phyloP scores from a whole-genome alignment of 2,329 filamentous ascomycete genomes.

The Pestalotiopsis sp. region DNA sequence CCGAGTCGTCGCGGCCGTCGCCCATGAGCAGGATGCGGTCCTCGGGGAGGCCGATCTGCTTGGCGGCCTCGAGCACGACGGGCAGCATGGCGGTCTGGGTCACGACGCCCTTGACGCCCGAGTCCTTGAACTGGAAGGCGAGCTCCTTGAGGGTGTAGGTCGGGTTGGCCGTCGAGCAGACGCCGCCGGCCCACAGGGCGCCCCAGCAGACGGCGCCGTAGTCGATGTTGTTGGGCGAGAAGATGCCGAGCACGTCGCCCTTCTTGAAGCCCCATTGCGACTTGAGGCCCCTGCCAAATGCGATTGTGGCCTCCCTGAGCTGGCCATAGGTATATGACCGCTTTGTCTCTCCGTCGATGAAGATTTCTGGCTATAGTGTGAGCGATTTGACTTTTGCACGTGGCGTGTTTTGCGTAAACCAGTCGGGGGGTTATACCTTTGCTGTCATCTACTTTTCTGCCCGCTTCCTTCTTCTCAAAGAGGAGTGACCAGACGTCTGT shows the following conservation, averaged over 20 bases:
- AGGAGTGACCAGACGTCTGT: constrained; percentile 78
- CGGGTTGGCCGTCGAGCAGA: constrained; percentile 84
- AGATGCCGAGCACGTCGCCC: constrained; percentile 80
- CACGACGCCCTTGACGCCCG: constrained; percentile 70
- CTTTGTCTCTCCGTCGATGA: constrained; percentile 71
- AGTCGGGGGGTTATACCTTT: constrained; percentile 56
- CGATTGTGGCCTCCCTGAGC: constrained; percentile 62
- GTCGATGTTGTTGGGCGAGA: constrained; percentile 84
- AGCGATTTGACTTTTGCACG: constrained; percentile 4
- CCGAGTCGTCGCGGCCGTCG: constrained; percentile 59
- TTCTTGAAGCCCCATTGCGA: constrained; percentile 76
- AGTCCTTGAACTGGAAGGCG: constrained; percentile 79
- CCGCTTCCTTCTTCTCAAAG: constrained; percentile 67
- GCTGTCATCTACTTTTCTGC: constrained; percentile 60
- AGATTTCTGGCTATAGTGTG: constrained; percentile 60
- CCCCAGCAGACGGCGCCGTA: constrained; percentile 77
- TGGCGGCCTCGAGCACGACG: constrained; percentile 66
- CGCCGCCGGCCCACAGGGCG: constrained; percentile 78
- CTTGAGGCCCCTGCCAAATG: constrained; percentile 80
- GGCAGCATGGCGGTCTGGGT: constrained; percentile 71
- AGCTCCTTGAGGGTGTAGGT: constrained; percentile 83
- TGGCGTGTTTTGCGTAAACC: background rate
- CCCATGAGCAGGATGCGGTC: constrained; percentile 78
- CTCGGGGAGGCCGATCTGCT: constrained; percentile 66
- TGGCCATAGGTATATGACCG: constrained; percentile 70